A percentile compares a stretch with the other conserved stretches of the same genome.
phyloP scores from a whole-genome alignment of 2,329 filamentous ascomycete genomes.

The Rhytidhysteron rufulum region DNA sequence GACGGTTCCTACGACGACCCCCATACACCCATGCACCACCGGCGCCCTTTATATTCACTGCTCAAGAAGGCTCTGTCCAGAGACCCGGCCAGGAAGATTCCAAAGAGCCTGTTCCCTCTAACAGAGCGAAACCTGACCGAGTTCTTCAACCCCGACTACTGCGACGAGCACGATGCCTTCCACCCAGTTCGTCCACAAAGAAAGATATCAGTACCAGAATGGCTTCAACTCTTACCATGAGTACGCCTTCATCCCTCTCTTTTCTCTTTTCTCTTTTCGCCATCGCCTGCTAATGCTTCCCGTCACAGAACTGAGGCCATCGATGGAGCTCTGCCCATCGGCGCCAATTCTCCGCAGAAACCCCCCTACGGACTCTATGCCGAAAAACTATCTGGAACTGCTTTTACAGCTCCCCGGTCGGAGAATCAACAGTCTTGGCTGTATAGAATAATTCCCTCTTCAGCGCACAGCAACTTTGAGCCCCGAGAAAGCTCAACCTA shows the following conservation, averaged over 20 bases:
- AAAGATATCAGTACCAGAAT: constrained; percentile 73
- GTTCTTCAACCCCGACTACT: constrained; percentile 25
- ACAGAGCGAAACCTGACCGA: constrained; percentile 25
- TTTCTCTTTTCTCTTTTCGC: no score
- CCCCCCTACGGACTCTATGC: constrained; percentile 75
- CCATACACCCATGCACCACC: constrained; percentile 20
- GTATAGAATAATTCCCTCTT: constrained; percentile 54
- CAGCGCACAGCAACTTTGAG: constrained; percentile 56
- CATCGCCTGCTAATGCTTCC: constrained; percentile 3
- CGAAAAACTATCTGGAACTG: constrained; percentile 63
- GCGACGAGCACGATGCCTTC: constrained; percentile 55
- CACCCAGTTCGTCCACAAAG: constrained; percentile 59
- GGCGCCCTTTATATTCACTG: constrained; percentile 13
- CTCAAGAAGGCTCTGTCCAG: constrained; percentile 15
- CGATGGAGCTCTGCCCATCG: constrained; percentile 68
- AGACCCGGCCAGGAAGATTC: constrained; percentile 13
- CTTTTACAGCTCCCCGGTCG: constrained; percentile 55
- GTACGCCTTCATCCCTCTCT: no score
- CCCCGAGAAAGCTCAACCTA: constrained; percentile 46
- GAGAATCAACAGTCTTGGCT: constrained; percentile 59
- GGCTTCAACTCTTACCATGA: constrained; percentile 76
- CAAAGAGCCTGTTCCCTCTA: constrained; percentile 21
- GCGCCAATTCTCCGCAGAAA: constrained; percentile 78
- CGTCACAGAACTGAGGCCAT: constrained; percentile 68
- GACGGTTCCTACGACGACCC: constrained; percentile 17